A percentile compares a stretch with the other conserved stretches of the same genome.
phyloP scores from a whole-genome alignment of 2,329 filamentous ascomycete genomes.

The Talaromyces sp. region DNA sequence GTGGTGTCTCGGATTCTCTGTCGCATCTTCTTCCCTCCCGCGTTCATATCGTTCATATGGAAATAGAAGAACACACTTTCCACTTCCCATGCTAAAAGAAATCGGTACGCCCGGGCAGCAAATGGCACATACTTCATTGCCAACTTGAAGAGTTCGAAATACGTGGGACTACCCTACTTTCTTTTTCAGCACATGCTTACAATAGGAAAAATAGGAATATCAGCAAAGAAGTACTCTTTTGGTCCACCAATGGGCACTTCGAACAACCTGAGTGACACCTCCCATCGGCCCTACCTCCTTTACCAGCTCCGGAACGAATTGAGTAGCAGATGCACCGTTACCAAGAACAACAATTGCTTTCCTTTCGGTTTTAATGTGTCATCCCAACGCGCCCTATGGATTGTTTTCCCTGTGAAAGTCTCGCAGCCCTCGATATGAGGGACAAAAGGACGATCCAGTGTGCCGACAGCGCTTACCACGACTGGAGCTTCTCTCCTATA shows the following conservation, averaged over 20 bases:
- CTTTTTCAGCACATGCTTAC: neutral
- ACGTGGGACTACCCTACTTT: slow-evolving; percentile 8
- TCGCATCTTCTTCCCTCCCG: neutral
- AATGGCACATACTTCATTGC: slow-evolving; percentile 4
- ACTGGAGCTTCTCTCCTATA: slow-evolving; percentile 8
- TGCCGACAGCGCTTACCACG: slow-evolving; percentile 11
- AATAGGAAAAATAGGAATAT: neutral
- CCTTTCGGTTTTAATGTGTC: slow-evolving; percentile 5
- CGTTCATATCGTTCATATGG: slow-evolving; percentile 2
- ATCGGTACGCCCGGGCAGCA: slow-evolving; percentile 2
- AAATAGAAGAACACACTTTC: slow-evolving; percentile 8
- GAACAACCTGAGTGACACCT: slow-evolving; percentile 9
- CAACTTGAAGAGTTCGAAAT: slow-evolving; percentile 8
- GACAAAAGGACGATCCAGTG: slow-evolving; percentile 22
- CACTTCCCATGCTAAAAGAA: slow-evolving; percentile 2
- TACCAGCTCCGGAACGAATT: slow-evolving; percentile 13
- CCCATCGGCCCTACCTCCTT: slow-evolving; percentile 8
- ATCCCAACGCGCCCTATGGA: slow-evolving; percentile 32
- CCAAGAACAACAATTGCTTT: slow-evolving; percentile 10
- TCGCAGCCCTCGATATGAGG: slow-evolving; percentile 27
- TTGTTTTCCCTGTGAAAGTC: slow-evolving; percentile 26
- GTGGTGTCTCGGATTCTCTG: neutral
- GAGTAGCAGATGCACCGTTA: slow-evolving; percentile 15
- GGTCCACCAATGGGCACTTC: slow-evolving; percentile 18
- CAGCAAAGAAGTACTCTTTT: slow-evolving; percentile 3